Evolutionary conservation across 148 eudicot genomes (phyloP), one percentile per base, ranked within the genome.

Genomic region (Vaccinium darrowii): DNA sequence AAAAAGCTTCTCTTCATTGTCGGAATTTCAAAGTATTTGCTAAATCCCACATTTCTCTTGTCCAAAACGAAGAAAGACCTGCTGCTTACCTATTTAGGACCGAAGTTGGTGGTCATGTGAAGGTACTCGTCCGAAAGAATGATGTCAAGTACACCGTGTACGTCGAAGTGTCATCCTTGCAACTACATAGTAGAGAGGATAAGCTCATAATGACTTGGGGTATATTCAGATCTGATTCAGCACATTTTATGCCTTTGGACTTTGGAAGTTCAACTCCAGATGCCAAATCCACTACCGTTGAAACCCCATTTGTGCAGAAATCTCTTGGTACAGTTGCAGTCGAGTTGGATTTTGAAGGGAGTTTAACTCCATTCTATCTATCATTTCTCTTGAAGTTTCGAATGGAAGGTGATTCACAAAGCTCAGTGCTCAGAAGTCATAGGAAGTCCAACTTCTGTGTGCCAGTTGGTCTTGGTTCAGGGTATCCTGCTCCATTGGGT

Each of bases 391-490:
- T 97, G 75, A 95, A 89, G 85, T 81, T 60, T 76, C 80, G 82
- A 47, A 10, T 65, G 6, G 88, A 74, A 75, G 84, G 87, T 85
- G 87, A 85, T 82, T 81, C 84, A 49, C 82, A 83, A 86, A 83
- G 80, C 27, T 81, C 81, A 25, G 90, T 86, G 62, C 86, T 93
- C 83, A 91, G 88, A 88, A 93, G 89, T 86, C 94, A 94, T 82
- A 89, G 90, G 80, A 82, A 93, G 36, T 85, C 91, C 82, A 91
- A 87, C 47, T 95, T 95, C 81, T 88, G 90, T 84, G 92, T 95
- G 63, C 99, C 99, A 67, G 91, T 97, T 67, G 99, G 99, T 81
- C 89, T 97, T 83, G 87, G 91, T 74, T 87, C 94, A 49, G 99
- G 99, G 67, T 81, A 88, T 85, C 93, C 98, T 67, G 88, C 90